Evolutionary conservation across 176 grass and related monocot genomes (phyloP), one percentile per base, ranked within the genome.

Genomic region (Musa acuminata): DNA sequence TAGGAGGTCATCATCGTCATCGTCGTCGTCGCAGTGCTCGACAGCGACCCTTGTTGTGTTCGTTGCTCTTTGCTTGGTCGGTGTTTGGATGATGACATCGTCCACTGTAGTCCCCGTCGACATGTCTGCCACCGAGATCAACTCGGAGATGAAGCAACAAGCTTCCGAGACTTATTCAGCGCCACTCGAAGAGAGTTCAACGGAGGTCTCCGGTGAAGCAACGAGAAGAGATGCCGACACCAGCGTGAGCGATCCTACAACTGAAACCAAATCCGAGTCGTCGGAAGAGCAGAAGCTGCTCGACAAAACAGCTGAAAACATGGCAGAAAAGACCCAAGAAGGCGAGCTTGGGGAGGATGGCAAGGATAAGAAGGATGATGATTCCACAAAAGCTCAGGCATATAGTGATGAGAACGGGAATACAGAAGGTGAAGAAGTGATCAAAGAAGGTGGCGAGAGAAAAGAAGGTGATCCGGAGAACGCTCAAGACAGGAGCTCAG

Each of bases 31-130:
- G 65, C 81, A 84, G 71, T 91, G 75, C 52, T 91, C 95, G 20
- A 87, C 88, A 52, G 84, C 82, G 6, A 89, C 91, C 2, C 17
- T 89, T 66, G 59, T 87, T n/a, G 35, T 94, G 69, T 87, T 94
- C 83, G 82, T 87, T 11, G 78, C 76, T 72, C 86, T 99, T 64
- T 90, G 87, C 82, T 81, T 99, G 77, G 8, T 99, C 1, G 95
- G 95, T 59, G 62, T 94, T 43, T 99, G 90, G 72, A 74, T 55
- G 51, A 74, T 74, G n/a, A 72, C 70, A 27, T 74, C 72, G 55
- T 52, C 72, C 21, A 57, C 52, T 26, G 8, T 74, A 8, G 72
- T 74, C 11, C 72, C 72, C 19, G 21, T 23, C 8, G 52, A 17
- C 17, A 20, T 55, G 72, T 55, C 52, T 16, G 26, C 53, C 11